Conservation (phyloP, 2,329 filamentous ascomycete genomes). For the Pseudocercospora fijiensis region DNA sequence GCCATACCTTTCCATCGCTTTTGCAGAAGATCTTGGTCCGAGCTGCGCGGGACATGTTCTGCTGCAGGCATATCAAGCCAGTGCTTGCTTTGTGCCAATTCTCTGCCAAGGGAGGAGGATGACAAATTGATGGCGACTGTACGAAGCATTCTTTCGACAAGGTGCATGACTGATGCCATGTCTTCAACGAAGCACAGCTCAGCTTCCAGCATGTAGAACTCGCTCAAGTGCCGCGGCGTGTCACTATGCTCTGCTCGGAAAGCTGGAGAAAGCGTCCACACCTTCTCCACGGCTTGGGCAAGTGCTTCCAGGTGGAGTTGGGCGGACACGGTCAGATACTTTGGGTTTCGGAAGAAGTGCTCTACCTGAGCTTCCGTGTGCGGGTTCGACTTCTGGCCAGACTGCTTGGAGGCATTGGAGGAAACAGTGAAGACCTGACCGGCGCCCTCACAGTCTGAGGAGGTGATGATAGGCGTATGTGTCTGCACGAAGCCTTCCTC, state of each 20-base stretch:
- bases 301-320: conserved; percentile 94
- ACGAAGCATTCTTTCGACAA: conserved; percentile 77
- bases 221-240: conserved; percentile 87
- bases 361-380: conserved; percentile 40
- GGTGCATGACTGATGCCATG: conserved; percentile 69
- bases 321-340: conserved; percentile 92
- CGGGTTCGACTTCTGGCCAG: conserved; percentile 45
- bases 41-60: conserved; percentile 37
- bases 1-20: conserved; percentile 70
- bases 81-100: conserved; percentile 48
- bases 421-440: conserved; percentile 83
- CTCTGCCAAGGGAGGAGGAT: conserved; percentile 53
- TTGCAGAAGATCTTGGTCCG: conserved; percentile 54
- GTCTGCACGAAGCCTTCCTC: conserved; percentile 72
- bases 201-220: conserved; percentile 98
- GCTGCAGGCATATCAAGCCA: conserved; percentile 9
- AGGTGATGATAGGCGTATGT: conserved; percentile 91
- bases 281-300: conserved; percentile 80
- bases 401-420: conserved; percentile 28
- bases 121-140: conserved; percentile 53
- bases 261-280: conserved; percentile 91
- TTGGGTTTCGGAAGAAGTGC: conserved; percentile 77
- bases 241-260: conserved; percentile 94
- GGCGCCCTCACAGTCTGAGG: conserved; percentile 94
- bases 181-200: conserved; percentile 77